Base-by-base conservation (phyloP, 441 rosid species). In the Pelargonium fulgidum region DNA sequence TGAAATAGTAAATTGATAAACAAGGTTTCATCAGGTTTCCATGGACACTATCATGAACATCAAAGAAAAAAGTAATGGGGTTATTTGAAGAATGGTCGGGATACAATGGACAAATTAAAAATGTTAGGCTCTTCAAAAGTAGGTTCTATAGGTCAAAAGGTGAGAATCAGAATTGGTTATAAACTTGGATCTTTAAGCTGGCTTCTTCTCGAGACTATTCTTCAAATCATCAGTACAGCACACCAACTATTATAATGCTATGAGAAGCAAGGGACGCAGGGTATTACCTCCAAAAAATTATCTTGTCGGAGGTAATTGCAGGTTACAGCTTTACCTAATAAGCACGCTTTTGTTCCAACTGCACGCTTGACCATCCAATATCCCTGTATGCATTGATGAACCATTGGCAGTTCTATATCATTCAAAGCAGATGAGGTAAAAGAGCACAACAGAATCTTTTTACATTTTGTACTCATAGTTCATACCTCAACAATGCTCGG, bases 361-460 rank as follows among this genome's bases (percentile, higher is more conserved):
- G 96, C 95, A 26, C 98, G 91, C 82, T 92, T 92, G 71, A 92
- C 98, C 96, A 92, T 92, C 95, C 96, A 90, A 54, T 90, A 92
- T 66, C 96, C 98, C 98, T 92, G 84, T 36, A 75, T 70, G 26
- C 33, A 52, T 68, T 61, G 1, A 68, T 19, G 4, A 73, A 47
- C 41, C 41, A 72, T 65, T 13, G 66, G 48, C 52, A 29, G 11
- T 39, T 24, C 50, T 58, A 5, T 36, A 36, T 42, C 65, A 22
- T 68, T 22, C 14, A 47, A 39, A 63, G 68, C 59, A 71, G 73
- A 62, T 64, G 47, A 42, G 36, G 36, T 29, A 42, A 42, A 42
- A 42, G 47, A 42, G 0, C 47, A 29, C 36, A 3, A 29, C 4
- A 29, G 36, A 2, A 29, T 29, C 36, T 29, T 29, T 29, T 2